Conservation (phyloP, 2,329 filamentous ascomycete species). For the Pseudopyricularia javanii region DNA sequence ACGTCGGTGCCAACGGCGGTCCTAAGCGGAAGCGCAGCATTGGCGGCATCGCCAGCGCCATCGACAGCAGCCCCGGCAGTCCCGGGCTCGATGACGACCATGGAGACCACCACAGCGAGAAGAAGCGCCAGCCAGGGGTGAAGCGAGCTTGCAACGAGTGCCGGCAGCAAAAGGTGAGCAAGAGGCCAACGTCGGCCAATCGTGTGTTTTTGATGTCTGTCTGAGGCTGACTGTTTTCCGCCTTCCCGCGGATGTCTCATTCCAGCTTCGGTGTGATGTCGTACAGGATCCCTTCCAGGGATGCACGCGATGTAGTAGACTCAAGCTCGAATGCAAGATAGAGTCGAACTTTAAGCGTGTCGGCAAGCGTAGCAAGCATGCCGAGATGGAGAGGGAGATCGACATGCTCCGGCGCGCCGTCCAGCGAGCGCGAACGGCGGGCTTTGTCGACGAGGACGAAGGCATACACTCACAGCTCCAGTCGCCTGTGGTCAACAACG, state of each 20-base stretch:
- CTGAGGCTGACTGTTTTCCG: background rate
- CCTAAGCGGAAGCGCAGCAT: slow-evolving; percentile 49
- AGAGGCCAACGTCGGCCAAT: background rate
- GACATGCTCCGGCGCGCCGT: slow-evolving; percentile 53
- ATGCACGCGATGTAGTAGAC: slow-evolving; percentile 66
- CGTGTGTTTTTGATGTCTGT: background rate
- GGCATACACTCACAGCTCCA: slow-evolving; percentile 37
- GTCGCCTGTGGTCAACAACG: slow-evolving; percentile 45
- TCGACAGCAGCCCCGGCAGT: slow-evolving; percentile 52
- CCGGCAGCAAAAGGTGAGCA: slow-evolving; percentile 69
- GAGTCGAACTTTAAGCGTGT: slow-evolving; percentile 80
- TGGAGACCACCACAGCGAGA: slow-evolving; percentile 35
- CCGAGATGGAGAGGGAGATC: slow-evolving; percentile 78
- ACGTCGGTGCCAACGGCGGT: slow-evolving; percentile 29
- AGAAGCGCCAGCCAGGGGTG: slow-evolving; percentile 54
- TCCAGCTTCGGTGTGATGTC: slow-evolving; percentile 70
- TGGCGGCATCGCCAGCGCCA: slow-evolving; percentile 25
- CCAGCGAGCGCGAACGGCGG: slow-evolving; percentile 45
- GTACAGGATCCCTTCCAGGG: slow-evolving; percentile 67
- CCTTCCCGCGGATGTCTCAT: background rate
- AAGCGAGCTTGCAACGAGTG: slow-evolving; percentile 80
- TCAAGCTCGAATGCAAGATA: slow-evolving; percentile 75
- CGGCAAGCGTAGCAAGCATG: slow-evolving; percentile 68
- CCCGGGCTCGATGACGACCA: slow-evolving; percentile 46
- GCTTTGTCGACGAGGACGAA: slow-evolving; percentile 41